Evolutionary conservation across 768 basidiomycete species (phyloP).

Genomic region (Boletus fagicola): DNA sequence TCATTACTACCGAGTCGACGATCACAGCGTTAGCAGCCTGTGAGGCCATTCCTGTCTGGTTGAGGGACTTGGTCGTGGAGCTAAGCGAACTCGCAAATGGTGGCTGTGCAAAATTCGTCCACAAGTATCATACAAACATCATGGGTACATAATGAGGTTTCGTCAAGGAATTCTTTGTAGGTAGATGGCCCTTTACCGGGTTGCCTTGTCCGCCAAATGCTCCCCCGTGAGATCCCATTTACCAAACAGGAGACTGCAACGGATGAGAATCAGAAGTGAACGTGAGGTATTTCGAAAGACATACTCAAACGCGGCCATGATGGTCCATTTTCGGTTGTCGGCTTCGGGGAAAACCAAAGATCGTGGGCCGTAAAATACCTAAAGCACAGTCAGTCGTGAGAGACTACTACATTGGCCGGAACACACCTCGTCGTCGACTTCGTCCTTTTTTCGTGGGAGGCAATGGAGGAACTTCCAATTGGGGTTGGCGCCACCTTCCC

Average conservation of each 20-base stretch:
- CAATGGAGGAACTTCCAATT: slow-evolving; percentile 97
- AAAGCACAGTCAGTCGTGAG: background rate
- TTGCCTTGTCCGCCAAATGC: slow-evolving; percentile 13
- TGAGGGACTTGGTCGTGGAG: background rate
- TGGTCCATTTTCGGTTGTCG: slow-evolving; percentile 97
- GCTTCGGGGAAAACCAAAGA: slow-evolving; percentile 92
- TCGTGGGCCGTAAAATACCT: slow-evolving; percentile 92
- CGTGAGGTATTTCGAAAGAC: slow-evolving; percentile 31
- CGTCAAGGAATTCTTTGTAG: background rate
- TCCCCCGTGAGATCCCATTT: slow-evolving; percentile 41
- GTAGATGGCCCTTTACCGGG: background rate
- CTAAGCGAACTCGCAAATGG: background rate
- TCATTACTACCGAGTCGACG: slow-evolving; percentile 64
- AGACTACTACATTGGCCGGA: background rate
- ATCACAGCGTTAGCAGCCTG: slow-evolving; percentile 54
- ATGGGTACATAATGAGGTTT: background rate
- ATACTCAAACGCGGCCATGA: slow-evolving; percentile 88
- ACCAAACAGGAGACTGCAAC: slow-evolving; percentile 39
- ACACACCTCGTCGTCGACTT: slow-evolving; percentile 92
- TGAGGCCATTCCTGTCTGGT: slow-evolving; percentile 21
- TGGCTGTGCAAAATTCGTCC: slow-evolving; percentile 7
- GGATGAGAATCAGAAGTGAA: slow-evolving; percentile 5
- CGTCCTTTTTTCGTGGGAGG: slow-evolving; percentile 86
- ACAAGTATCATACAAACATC: background rate
- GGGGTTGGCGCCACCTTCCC: slow-evolving; percentile 74